Base-by-base conservation (phyloP, 1,139 yeast genomes). In the Candida sp. region DNA sequence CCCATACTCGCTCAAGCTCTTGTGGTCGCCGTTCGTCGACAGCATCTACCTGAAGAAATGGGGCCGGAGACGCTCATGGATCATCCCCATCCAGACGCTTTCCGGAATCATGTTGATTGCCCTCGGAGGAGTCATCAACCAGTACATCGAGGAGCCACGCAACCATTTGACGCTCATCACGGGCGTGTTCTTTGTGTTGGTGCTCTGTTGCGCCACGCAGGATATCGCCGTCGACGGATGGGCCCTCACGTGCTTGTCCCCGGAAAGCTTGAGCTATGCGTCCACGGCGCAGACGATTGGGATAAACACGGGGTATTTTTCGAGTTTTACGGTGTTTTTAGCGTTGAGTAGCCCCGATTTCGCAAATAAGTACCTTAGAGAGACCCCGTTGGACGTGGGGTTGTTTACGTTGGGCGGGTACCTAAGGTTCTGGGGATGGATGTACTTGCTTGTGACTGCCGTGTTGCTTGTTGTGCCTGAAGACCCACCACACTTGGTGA, bases 151-250 rank as follows among this genome's bases (percentile, higher is more conserved):
- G 2, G 66, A 80, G 40, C 88, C 96, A 0, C 77, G 81, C 42
- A 62, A 72, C 22, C 83, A 88, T 59, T 70, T 90, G 54, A 63
- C 72, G 4, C 64, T 67, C 8, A 83, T 91, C 54, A 86, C 93
- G 0, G 48, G 72, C 26, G 78, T 84, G 52, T 94, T 94, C 69
- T 90, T 93, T 61, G 57, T 84, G 23, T 72, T 96, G 53, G 94
- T 94, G 42, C 83, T 94, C 53, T 77, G 94, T 53, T 93, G 98
- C 72, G 98, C 99, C 3, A 94, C 99, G 0, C 99, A 94, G 68
- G 99, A 94, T 66, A 94, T 94, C 50, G 98, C 99, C 1, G 99
- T 94, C 12, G 99, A 94, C 70, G 99, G 99, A 5, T 94, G 99
- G 99, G 98, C 98, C 0, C 73, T 94, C 63, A 94, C 98, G 1